These are phyloP conservation scores for Acanthamoeba polyphaga DNA, from an alignment of 208 protist genomes.

Conservation along the genomic window DNA sequence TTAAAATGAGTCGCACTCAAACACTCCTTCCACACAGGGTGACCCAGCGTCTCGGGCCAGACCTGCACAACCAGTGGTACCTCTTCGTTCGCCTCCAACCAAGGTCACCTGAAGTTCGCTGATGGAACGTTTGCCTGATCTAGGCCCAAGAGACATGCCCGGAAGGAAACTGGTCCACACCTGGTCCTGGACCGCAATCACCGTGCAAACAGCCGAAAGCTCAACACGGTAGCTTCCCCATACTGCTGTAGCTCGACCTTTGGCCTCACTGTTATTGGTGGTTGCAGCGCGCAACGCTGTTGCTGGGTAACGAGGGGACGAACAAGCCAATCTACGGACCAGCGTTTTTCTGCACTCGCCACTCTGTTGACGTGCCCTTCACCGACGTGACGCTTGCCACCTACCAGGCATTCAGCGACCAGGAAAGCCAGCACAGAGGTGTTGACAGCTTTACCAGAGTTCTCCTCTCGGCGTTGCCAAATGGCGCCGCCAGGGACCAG, in stretches of 20 bases:
- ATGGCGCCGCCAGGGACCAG: too few species aligned
- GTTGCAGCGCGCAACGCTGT: not conserved
- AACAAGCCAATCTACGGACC: not conserved
- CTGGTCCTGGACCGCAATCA: not conserved
- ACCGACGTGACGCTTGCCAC: not conserved
- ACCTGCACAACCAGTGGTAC: too few species aligned
- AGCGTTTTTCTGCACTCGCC: not conserved
- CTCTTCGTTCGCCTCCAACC: too few species aligned
- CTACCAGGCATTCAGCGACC: not conserved
- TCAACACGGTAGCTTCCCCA: not conserved
- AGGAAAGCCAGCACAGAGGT: not conserved
- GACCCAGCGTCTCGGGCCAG: too few species aligned
- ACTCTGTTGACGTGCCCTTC: not conserved
- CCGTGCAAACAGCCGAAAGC: not conserved
- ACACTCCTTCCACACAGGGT: not conserved
- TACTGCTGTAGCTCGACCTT: too few species aligned
- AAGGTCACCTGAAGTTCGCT: not conserved
- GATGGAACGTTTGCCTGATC: too few species aligned
- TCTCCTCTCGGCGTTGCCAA: not conserved
- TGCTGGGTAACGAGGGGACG: not conserved
- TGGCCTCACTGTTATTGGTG: too few species aligned
- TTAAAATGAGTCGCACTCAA: too few species aligned
- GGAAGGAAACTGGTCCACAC: not conserved
- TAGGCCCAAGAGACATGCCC: not conserved
- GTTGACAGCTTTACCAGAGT: not conserved